A percentile compares a stretch with the other conserved stretches of the same genome.
Evolutionary conservation across 306 rosid species (phyloP).

Genomic region (Leucaena leucocephala): DNA sequence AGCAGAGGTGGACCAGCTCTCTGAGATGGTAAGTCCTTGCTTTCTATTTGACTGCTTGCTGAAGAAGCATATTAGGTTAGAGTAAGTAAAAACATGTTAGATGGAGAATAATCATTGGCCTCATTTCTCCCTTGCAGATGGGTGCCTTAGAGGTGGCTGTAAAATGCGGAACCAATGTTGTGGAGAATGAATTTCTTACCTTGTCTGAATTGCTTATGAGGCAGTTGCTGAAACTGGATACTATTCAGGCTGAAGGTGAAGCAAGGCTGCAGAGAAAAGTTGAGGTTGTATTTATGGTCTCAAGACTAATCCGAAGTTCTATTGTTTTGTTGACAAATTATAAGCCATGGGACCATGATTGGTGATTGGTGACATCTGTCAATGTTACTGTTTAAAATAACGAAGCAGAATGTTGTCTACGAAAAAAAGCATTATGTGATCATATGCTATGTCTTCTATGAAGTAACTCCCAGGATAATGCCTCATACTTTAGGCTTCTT

Average conservation of each 20-base stretch:
- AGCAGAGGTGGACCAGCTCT: slow-evolving; percentile 74
- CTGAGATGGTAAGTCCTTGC: slow-evolving; percentile 64
- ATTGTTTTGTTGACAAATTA: slow-evolving; percentile 6
- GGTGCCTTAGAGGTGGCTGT: slow-evolving; percentile 71
- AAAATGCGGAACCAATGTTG: slow-evolving; percentile 66
- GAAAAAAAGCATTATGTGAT: neutral
- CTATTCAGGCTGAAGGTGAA: slow-evolving; percentile 86
- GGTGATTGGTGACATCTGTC: neutral
- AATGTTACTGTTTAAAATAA: neutral
- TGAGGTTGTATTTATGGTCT: slow-evolving; percentile 56
- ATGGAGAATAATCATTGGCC: slow-evolving; percentile 17
- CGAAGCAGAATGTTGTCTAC: neutral
- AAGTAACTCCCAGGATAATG: neutral
- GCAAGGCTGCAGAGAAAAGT: slow-evolving; percentile 79
- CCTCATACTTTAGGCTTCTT: slow-evolving; percentile 1
- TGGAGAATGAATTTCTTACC: slow-evolving; percentile 65
- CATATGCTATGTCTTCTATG: neutral
- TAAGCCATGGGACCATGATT: slow-evolving; percentile 20
- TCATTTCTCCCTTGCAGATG: slow-evolving; percentile 50
- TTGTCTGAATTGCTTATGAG: slow-evolving; percentile 82
- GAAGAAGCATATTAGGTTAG: neutral
- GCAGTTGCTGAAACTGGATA: slow-evolving; percentile 80
- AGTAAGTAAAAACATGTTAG: slow-evolving; percentile 1
- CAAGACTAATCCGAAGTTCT: slow-evolving; percentile 4
- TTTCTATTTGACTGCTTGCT: slow-evolving; percentile 6